These are phyloP conservation scores for Eucalyptus shirleyi DNA, from an alignment of 345 rosid genomes.

Conservation along the genomic window DNA sequence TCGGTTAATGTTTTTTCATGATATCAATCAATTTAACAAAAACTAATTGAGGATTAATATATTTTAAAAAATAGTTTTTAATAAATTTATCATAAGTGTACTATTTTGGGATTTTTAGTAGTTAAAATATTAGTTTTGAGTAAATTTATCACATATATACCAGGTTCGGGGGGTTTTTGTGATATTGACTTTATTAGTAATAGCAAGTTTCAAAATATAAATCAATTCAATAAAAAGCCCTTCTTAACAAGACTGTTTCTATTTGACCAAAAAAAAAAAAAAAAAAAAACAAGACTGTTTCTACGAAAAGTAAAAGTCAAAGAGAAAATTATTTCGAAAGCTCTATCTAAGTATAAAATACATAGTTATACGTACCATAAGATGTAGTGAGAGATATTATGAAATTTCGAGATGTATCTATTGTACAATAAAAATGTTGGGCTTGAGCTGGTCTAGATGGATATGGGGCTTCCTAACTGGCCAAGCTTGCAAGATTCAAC, in stretches of 20 bases:
- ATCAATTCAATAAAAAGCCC: neutral
- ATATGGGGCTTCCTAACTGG: neutral
- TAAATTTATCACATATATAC: no score
- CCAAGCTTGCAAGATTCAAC: neutral
- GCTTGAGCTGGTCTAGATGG: neutral
- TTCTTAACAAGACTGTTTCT: neutral
- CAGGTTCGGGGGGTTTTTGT: accelerated
- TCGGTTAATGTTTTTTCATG: accelerated
- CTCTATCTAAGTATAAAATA: neutral
- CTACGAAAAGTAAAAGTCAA: neutral
- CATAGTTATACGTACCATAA: neutral
- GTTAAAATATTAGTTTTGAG: no score
- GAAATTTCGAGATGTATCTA: neutral
- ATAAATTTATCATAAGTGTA: no score
- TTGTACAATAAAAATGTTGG: neutral
- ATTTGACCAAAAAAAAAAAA: neutral
- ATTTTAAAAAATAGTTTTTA: no score
- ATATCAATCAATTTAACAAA: no score
- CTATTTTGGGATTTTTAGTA: accelerated
- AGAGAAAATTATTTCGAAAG: neutral
- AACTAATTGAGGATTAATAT: accelerated
- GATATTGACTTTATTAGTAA: neutral
- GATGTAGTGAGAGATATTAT: neutral
- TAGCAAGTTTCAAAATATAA: neutral
- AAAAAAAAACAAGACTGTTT: no score